Conservation (phyloP, 179 eudicot species). For the Heliamphora pulchella region DNA sequence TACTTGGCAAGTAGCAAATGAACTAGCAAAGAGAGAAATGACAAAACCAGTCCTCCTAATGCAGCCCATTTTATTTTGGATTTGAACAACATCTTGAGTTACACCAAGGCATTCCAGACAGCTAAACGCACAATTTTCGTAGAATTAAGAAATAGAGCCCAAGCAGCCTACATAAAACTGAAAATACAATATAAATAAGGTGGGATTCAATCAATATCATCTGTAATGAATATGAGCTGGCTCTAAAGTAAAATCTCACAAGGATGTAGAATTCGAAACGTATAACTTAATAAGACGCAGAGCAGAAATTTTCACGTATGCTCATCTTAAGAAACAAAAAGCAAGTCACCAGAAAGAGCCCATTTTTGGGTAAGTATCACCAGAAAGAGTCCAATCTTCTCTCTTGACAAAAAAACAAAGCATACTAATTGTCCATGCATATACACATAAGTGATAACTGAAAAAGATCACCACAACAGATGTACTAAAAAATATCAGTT, state of each 20-base stretch:
- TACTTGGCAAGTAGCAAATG: slow-evolving; percentile 72
- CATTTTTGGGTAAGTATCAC: not conserved
- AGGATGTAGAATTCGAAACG: not conserved
- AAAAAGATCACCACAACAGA: not conserved
- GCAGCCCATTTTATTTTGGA: slow-evolving; percentile 93
- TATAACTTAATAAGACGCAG: not conserved
- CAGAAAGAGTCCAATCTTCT: not conserved
- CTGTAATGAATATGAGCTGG: not conserved
- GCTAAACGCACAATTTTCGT: slow-evolving; percentile 16
- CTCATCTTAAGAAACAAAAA: not conserved
- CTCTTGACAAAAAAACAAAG: not conserved
- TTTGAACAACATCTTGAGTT: slow-evolving; percentile 51
- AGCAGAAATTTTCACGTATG: not conserved
- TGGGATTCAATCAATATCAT: slow-evolving; percentile 8
- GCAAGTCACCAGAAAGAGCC: not conserved
- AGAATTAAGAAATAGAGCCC: slow-evolving; percentile 14
- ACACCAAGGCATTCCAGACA: slow-evolving; percentile 24
- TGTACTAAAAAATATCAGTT: not conserved
- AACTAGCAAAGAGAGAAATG: slow-evolving; percentile 61
- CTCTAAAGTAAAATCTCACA: slow-evolving; percentile 4
- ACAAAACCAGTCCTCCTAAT: slow-evolving; percentile 63
- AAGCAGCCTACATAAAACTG: slow-evolving; percentile 15
- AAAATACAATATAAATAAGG: not conserved
- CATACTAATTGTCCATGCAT: not conserved
- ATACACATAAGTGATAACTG: not conserved